These are phyloP conservation scores for Wolfiporia cocos DNA, from an alignment of 1,284 basidiomycete species.

Conservation along the genomic window DNA sequence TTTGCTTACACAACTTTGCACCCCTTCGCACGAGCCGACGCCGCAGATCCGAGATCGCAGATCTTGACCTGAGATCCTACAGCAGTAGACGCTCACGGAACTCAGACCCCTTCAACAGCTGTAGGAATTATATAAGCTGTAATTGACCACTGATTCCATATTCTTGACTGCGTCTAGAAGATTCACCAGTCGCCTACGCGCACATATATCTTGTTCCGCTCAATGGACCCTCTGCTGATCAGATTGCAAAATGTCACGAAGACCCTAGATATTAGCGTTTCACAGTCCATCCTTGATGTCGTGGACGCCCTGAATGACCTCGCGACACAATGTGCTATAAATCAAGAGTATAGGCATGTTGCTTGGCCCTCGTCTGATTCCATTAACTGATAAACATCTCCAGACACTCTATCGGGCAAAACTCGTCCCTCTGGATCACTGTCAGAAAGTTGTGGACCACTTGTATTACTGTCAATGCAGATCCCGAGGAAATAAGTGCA, in stretches of 20 bases:
- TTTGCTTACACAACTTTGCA: too few species aligned
- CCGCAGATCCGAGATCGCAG: too few species aligned
- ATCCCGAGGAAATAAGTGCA: conserved; percentile 16
- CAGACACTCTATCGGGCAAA: conserved; percentile 40
- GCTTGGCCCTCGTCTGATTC: not conserved
- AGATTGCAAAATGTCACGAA: not conserved
- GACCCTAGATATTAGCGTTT: conserved; percentile 9
- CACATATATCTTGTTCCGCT: too few species aligned
- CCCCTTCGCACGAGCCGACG: too few species aligned
- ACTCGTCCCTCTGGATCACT: conserved; percentile 46
- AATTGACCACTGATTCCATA: too few species aligned
- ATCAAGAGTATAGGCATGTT: conserved; percentile 37
- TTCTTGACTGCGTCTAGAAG: too few species aligned
- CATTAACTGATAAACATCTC: conserved; percentile 2
- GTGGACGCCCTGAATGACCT: conserved; percentile 36
- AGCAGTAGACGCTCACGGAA: too few species aligned
- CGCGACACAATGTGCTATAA: conserved; percentile 39
- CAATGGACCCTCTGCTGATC: not conserved
- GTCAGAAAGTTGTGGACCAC: conserved; percentile 50
- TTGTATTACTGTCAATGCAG: conserved; percentile 41
- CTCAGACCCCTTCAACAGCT: too few species aligned
- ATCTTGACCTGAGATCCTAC: too few species aligned
- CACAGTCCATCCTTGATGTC: conserved; percentile 15
- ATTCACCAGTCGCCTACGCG: too few species aligned
- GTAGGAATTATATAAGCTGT: too few species aligned